These are phyloP conservation scores for Diplosphaera chodatii DNA, from an alignment of 139 green algal genomes.

Conservation along the genomic window DNA sequence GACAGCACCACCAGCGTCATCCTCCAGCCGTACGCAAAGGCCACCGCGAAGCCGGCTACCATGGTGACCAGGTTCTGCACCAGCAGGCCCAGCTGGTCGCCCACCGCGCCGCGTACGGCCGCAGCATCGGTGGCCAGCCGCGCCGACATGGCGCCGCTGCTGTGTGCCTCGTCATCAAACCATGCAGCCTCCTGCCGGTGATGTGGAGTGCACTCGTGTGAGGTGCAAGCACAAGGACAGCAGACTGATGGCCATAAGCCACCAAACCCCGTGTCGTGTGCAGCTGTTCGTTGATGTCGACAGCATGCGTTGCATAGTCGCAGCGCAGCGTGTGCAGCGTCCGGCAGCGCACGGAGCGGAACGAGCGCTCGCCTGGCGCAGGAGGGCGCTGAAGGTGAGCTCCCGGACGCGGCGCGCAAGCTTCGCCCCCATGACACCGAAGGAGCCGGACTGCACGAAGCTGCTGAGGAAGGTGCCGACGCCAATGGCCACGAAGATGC, in stretches of 20 bases:
- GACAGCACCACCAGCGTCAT: constrained; percentile 72
- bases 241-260: too few relatives aligned
- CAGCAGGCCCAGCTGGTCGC: constrained; percentile 17
- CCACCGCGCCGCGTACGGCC: constrained; percentile 54
- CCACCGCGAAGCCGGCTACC: constrained; percentile 43
- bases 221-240: too few relatives aligned
- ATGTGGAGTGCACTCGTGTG: too few relatives aligned
- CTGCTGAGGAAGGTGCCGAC: constrained; percentile 27
- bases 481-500: constrained; percentile 63
- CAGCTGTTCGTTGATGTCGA: too few relatives aligned
- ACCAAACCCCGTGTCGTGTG: too few relatives aligned
- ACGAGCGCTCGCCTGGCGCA: constrained; percentile 50
- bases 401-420: constrained; percentile 52
- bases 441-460: constrained; percentile 26
- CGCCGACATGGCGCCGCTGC: constrained; percentile 45
- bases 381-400: constrained; percentile 51
- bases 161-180: constrained; percentile 46
- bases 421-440: constrained; percentile 43
- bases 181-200: constrained; percentile 50
- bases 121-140: constrained; percentile 53
- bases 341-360: too few relatives aligned
- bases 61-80: constrained; percentile 48
- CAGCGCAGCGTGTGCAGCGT: too few relatives aligned
- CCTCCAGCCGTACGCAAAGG: constrained; percentile 63
- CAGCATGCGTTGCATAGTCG: too few relatives aligned